These are phyloP conservation scores for Fusarium neocosmosporiellum DNA, from an alignment of 2,329 filamentous ascomycete genomes.

Conservation along the genomic window DNA sequence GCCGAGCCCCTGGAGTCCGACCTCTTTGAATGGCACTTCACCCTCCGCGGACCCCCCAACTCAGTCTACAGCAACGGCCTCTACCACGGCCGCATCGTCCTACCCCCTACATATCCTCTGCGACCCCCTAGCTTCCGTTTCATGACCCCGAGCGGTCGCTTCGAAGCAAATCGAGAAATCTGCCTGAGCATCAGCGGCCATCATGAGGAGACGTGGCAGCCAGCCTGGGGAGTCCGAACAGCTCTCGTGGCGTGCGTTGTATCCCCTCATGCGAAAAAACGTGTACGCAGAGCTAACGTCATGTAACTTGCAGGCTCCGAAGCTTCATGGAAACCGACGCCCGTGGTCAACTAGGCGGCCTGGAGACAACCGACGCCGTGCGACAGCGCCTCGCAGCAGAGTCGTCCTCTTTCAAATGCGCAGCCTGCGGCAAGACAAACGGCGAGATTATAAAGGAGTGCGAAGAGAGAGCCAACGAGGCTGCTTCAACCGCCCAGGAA, in stretches of 20 bases:
- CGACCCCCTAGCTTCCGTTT: constrained; percentile 97
- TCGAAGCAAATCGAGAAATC: constrained; percentile 97
- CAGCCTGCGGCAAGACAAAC: constrained; percentile 77
- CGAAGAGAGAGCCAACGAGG: constrained; percentile 65
- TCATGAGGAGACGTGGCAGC: constrained; percentile 99
- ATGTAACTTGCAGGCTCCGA: constrained; percentile 62
- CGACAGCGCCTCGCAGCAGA: constrained; percentile 76
- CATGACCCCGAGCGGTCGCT: constrained; percentile 88
- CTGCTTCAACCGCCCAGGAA: constrained; percentile 50
- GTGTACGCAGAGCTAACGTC: constrained; percentile 2
- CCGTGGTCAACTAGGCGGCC: constrained; percentile 87
- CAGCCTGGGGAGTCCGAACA: constrained; percentile 95
- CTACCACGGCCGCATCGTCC: constrained; percentile 94
- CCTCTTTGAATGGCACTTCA: constrained; percentile 99
- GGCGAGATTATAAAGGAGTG: constrained; percentile 78
- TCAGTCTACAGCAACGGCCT: constrained; percentile 84
- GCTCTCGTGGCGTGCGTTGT: constrained; percentile 73
- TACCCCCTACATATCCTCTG: constrained; percentile 90
- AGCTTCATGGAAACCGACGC: constrained; percentile 95
- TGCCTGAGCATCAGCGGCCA: constrained; percentile 94
- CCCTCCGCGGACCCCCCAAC: constrained; percentile 86
- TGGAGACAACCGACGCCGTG: constrained; percentile 78
- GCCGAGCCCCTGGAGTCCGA: constrained; percentile 88
- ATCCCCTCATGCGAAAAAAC: rapidly evolving
- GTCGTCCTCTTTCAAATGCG: constrained; percentile 75